Evolutionary conservation across 1,284 basidiomycete species (phyloP).

Genomic region (Cryptococcus amylolentus): DNA sequence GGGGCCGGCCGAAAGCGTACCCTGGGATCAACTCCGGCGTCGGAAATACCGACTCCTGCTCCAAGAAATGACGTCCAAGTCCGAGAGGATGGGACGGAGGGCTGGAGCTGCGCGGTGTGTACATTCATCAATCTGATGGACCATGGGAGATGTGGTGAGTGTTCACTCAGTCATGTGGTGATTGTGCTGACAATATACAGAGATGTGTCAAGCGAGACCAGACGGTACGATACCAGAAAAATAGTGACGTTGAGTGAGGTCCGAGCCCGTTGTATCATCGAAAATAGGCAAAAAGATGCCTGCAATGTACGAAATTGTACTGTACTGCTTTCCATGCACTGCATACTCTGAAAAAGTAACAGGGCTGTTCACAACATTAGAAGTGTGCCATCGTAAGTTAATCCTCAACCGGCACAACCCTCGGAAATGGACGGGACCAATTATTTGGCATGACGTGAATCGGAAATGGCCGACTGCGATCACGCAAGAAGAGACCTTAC

Average conservation of each 20-base stretch:
- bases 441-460: no score
- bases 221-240: conserved; percentile 24
- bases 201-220: conserved; percentile 34
- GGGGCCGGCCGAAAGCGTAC: conserved; percentile 3
- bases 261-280: no score
- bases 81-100: conserved; percentile 9
- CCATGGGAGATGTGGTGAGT: conserved; percentile 40
- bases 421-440: no score
- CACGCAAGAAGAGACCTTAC: neutral
- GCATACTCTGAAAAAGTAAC: no score
- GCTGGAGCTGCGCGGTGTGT: conserved; percentile 33
- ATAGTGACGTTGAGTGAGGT: no score
- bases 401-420: no score
- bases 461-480: neutral
- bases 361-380: no score
- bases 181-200: conserved; percentile 11
- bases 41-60: neutral
- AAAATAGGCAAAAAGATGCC: no score
- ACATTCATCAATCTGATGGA: conserved; percentile 33
- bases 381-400: no score
- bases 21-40: conserved; percentile 2
- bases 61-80: neutral
- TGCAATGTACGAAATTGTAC: no score
- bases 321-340: no score
- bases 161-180: neutral